Base-by-base conservation (phyloP, 2,329 filamentous ascomycete species). In the Penicillium aurantiogriseum region DNA sequence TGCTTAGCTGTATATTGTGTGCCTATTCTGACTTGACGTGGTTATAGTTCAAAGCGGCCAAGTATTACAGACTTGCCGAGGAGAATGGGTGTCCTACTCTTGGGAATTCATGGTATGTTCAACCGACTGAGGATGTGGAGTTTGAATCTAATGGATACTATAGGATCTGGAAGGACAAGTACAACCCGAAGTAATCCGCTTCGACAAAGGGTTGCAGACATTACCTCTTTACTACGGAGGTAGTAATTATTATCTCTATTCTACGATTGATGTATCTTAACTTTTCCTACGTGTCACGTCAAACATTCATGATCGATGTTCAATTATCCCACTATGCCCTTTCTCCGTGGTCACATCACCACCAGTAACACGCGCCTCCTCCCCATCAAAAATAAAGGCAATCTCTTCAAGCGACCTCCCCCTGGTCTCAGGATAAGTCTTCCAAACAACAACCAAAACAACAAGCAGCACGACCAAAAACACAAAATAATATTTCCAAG, bases 131-230 rank as follows among this genome's bases (percentile, higher is more conserved):
- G 56, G 25, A 63, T 51, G 36, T 51, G 59, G 43, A 51, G 47
- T 64, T 58, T 56, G 58, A 47, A 57, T 38, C 57, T 60, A 51
- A 69, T 31, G 29, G 29, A n/a, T 46, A 48, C 50, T 42, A 49
- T 55, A 96, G 91, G 92, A 97, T 97, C 71, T 97, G 93, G 91
- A 97, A 97, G 75, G 92, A 96, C 62, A 97, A 97, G 78, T 97
- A 97, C 78, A 83, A 81, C 62, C 80, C 81, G 6, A 51, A 51
- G 21, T 56, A n/a, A 45, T 31, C 10, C 11, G 39, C 10, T 27
- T 4, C 11, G 36, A 51, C 21, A 17, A 35, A n/a, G 21, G 21
- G 10, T 25, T 19, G 19, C 19, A 13, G 15, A 6, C 17, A 23
- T 29, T 38, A 21, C 2, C 9, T 44, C 11, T 39, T 9, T 5